phyloP scores from a whole-genome alignment of 2,329 filamentous ascomycete species.

The Fusarium praegraminearum region DNA sequence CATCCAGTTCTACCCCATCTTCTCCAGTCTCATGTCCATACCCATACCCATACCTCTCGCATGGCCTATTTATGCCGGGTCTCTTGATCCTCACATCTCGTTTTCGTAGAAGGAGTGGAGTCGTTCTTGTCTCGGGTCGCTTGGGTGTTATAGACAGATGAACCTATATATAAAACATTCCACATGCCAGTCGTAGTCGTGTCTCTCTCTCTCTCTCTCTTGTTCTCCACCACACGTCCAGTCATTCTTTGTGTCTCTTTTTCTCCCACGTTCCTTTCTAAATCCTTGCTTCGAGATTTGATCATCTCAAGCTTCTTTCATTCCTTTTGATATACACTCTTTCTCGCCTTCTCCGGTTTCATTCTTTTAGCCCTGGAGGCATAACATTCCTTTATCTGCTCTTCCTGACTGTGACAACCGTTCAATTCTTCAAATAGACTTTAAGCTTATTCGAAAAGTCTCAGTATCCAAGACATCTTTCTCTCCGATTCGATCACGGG shows the following conservation, averaged over 20 bases:
- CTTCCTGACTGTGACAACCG: slow-evolving; percentile 22
- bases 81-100: slow-evolving; percentile 29
- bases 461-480: slow-evolving; percentile 12
- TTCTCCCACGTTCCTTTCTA: slow-evolving; percentile 28
- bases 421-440: slow-evolving; percentile 3
- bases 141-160: slow-evolving; percentile 18
- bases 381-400: slow-evolving; percentile 33
- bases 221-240: slow-evolving; percentile 30
- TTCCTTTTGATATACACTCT: slow-evolving; percentile 16
- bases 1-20: slow-evolving; percentile 20
- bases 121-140: slow-evolving; percentile 12
- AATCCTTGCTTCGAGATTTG: slow-evolving; percentile 30
- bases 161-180: slow-evolving; percentile 38
- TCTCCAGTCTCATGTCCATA: slow-evolving; percentile 7
- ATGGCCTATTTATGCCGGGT: slow-evolving; percentile 3
- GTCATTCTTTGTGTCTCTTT: slow-evolving; percentile 35
- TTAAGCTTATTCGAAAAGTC: slow-evolving; percentile 4
- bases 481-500: background rate
- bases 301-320: slow-evolving; percentile 28
- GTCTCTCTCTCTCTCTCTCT: slow-evolving; percentile 9
- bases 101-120: slow-evolving; percentile 24
- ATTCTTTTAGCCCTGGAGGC: slow-evolving; percentile 42
- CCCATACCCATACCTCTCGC: slow-evolving; percentile 18
- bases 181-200: slow-evolving; percentile 9
- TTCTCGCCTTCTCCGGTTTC: slow-evolving; percentile 29